Evolutionary conservation across 257 asterid species (phyloP), one percentile per base, ranked within the genome.

Genomic region (Solanum chilense): DNA sequence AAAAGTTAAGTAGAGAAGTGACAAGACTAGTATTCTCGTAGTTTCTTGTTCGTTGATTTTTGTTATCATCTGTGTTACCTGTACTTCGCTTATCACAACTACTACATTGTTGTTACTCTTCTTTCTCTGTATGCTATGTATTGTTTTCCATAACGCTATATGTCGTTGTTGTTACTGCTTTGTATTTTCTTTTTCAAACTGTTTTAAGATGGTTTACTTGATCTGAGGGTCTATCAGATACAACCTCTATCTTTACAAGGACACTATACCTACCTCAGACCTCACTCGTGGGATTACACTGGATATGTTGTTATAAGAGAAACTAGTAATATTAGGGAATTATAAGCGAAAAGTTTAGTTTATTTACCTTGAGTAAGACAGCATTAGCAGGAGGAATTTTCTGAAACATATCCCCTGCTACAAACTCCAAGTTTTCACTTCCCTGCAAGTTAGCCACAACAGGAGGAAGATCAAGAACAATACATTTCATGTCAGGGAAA

Each of bases 381-480:
- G 88, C 88, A 86, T 88, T 87, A 23, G 85, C 81, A 81, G 88
- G 71, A 6, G 90, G 88, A 2, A 88, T 78, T 52, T 70, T 44
- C 21, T 76, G 83, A 76, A 88, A 88, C 86, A 88, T 85, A n/a
- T 88, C 88, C 31, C 88, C 90, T 7, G 68, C 87, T 77, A 88
- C 80, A 88, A 31, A 88, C 12, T 56, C 74, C 85, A 84, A 35
- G 4, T 87, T 87, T 9, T 80, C 71, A 25, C 33, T 41, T 49
- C 83, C 68, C 11, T 87, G 39, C 81, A 89, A 69, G 23, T 85
- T 86, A 47, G 68, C 89, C 75, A 89, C 90, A 27, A 89, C 89
- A 66, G 86, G 86, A 5, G 90, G 90, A 86, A 90, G 90, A 37
- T 90, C 91, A 56, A 88, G 68, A 29, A 88, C 88, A 37, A 52